phyloP scores from a whole-genome alignment of 805 yeast species.

The Metschnikowia henanensis region DNA sequence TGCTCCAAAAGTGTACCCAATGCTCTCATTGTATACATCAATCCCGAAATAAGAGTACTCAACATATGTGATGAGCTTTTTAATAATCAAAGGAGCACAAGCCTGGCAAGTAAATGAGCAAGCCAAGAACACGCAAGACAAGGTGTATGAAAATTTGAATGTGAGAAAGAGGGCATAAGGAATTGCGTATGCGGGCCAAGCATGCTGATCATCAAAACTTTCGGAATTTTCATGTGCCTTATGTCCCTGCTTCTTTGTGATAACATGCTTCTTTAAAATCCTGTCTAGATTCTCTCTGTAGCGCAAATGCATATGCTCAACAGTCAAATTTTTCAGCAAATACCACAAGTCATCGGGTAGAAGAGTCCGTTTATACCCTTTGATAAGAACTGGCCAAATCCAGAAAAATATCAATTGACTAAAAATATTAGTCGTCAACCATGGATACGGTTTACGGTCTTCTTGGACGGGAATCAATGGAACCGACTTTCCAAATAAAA shows the following conservation, averaged over 20 bases:
- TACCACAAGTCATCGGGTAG: conserved; percentile 38
- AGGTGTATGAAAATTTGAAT: conserved; percentile 44
- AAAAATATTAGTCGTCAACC: conserved; percentile 31
- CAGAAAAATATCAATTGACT: conserved; percentile 41
- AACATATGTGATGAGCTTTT: conserved; percentile 65
- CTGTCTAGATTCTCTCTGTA: conserved; percentile 27
- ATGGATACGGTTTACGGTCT: conserved; percentile 52
- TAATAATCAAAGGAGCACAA: conserved; percentile 65
- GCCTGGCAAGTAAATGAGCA: conserved; percentile 51
- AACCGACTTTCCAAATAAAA: conserved; percentile 45
- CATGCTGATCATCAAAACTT: neutral
- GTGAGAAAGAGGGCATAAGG: conserved; percentile 49
- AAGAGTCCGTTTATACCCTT: conserved; percentile 42
- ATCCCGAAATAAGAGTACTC: conserved; percentile 47
- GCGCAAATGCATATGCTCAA: conserved; percentile 33
- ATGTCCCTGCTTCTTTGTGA: neutral
- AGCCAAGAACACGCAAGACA: conserved; percentile 42
- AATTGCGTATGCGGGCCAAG: conserved; percentile 41
- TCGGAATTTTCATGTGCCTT: conserved; percentile 24
- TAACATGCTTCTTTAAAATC: conserved; percentile 21
- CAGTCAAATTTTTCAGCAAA: conserved; percentile 35
- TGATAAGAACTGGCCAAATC: conserved; percentile 39
- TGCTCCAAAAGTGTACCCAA: conserved; percentile 76
- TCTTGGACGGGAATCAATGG: conserved; percentile 52
- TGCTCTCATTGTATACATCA: conserved; percentile 54